Evolutionary conservation across 768 basidiomycete species (phyloP), one percentile per base, ranked within the genome.

Genomic region (Crucibulum laeve): DNA sequence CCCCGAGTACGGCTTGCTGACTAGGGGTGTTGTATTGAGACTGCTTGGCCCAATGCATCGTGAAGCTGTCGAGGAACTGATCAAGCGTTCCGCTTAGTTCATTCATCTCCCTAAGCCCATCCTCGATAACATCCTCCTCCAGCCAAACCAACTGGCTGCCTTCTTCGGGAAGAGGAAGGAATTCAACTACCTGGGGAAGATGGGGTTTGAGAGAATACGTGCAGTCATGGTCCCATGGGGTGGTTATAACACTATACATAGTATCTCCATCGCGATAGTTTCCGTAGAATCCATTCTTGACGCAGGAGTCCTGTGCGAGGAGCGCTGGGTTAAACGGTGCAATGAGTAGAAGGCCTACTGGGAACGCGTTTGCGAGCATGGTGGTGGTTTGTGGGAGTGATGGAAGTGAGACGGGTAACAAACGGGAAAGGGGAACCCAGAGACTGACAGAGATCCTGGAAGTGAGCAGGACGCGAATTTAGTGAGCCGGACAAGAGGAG

Each of bases 111-210:
- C 67, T 57, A 26, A 82, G 56, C n/a, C 62, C 45, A 5, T 54
- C 48, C 22, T 84, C 81, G 35, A 83, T 55, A 5, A 72, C 67
- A 26, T 72, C 63, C 43, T 81, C 73, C 48, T 83, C 73, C 4
- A 85, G 48, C 84, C 82, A 84, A 4, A 83, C 72, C 21, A 84
- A 72, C 42, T 75, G 73, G 22, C 25, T 58, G 39, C 44, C 58
- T 38, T 18, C 39, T 25, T 25, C 38, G 13, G 45, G 42, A 14
- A 32, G 28, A 11, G 11, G 11, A 32, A 11, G 11, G 15, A 11
- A 32, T 2, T 11, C 28, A 32, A n/a, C n/a, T n/a, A 10, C 28
- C 28, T 32, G 28, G 28, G 28, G 28, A 32, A 32, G 28, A 15
- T 32, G 15, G 28, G 28, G 11, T 10, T 37, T 10, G 10, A 37